Conservation (phyloP, 345 rosid genomes). For the Eucalyptus cladocalyx region DNA sequence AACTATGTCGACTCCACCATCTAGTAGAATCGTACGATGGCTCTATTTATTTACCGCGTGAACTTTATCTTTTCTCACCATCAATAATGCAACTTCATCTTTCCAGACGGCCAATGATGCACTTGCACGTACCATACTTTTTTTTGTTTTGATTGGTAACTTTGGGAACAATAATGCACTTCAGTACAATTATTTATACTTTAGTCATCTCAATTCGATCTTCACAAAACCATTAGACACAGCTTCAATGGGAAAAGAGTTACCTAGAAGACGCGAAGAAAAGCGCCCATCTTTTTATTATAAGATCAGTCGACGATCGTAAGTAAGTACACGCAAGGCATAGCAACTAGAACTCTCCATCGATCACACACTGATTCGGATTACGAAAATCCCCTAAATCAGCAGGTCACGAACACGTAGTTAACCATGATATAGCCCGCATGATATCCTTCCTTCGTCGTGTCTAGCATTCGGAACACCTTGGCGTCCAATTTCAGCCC, state of each 20-base stretch:
- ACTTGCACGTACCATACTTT: background rate
- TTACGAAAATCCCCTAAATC: background rate
- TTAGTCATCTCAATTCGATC: background rate
- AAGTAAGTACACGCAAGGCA: background rate
- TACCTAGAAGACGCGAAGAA: background rate
- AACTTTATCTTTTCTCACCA: background rate
- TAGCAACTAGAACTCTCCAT: background rate
- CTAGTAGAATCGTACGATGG: background rate
- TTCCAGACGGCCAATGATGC: background rate
- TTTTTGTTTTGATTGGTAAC: background rate
- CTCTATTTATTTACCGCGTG: background rate
- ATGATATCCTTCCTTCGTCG: slow-evolving; percentile 11
- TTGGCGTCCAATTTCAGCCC: slow-evolving; percentile 37
- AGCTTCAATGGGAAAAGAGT: background rate
- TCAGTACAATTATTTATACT: background rate
- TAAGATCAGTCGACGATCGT: background rate
- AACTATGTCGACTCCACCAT: background rate
- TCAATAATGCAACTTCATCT: background rate
- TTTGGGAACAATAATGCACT: background rate
- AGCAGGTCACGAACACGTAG: slow-evolving; percentile 31
- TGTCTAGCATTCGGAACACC: slow-evolving; percentile 29
- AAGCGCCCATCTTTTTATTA: background rate
- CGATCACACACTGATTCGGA: background rate
- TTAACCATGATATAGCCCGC: slow-evolving; percentile 31
- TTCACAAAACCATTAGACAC: background rate